Evolutionary conservation across 768 basidiomycete species (phyloP).

Genomic region (Crassisporium funariophilum): DNA sequence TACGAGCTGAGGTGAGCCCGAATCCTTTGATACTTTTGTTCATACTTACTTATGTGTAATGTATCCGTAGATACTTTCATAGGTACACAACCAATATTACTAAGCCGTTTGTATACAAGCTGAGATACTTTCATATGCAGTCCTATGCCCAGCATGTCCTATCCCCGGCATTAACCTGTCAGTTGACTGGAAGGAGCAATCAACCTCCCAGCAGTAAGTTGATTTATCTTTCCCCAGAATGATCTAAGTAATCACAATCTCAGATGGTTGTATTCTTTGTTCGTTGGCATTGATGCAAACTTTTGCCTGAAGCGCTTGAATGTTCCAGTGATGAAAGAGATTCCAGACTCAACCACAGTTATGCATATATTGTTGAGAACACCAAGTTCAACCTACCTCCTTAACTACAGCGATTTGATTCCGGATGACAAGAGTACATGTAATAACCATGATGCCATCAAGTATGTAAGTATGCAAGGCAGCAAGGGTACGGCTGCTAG

Average conservation of each 20-base stretch:
- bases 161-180: conserved; percentile 31
- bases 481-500: conserved; percentile 14
- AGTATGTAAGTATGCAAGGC: conserved; percentile 10
- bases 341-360: conserved; percentile 25
- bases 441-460: conserved; percentile 19
- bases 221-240: not conserved
- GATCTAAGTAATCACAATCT: not conserved
- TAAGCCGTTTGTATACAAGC: conserved; percentile 15
- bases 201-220: conserved; percentile 14
- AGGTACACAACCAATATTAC: too few relatives aligned
- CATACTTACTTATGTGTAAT: too few relatives aligned
- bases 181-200: conserved; percentile 16
- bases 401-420: not conserved
- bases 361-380: conserved; percentile 22
- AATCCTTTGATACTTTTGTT: too few relatives aligned
- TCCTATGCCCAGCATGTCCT: conserved; percentile 34
- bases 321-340: conserved; percentile 20
- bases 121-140: conserved; percentile 24
- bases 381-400: conserved; percentile 12
- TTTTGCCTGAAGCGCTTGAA: conserved; percentile 29
- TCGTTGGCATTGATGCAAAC: conserved; percentile 28
- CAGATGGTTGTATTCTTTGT: conserved; percentile 22
- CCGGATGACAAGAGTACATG: conserved; percentile 11
- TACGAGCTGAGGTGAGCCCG: too few relatives aligned
- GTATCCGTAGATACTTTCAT: too few relatives aligned